phyloP scores from a whole-genome alignment of 1,284 basidiomycete species.

The Ganoderma meredithae region DNA sequence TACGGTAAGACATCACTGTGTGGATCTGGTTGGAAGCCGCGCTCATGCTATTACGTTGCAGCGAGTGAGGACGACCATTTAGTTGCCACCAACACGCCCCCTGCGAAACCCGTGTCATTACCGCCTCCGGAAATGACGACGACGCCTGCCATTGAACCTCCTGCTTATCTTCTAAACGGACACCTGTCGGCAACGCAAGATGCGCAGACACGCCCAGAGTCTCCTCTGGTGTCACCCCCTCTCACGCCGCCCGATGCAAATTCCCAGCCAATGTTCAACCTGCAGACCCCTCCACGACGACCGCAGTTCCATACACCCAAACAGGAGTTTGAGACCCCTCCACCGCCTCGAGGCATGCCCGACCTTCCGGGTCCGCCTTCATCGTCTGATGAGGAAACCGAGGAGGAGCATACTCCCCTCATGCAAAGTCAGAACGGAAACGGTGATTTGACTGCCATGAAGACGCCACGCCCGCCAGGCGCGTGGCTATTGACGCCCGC shows the following conservation, averaged over 20 bases:
- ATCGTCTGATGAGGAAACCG: conserved; percentile 54
- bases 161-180: conserved; percentile 11
- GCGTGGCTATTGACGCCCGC: conserved; percentile 71
- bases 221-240: conserved; percentile 29
- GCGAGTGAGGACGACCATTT: conserved; percentile 49
- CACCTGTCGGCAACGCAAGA: conserved; percentile 7
- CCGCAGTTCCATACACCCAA: conserved; percentile 49
- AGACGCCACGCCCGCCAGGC: conserved; percentile 75
- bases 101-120: conserved; percentile 43
- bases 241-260: conserved; percentile 29
- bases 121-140: conserved; percentile 34
- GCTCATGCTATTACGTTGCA: conserved; percentile 28
- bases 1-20: conserved; percentile 40
- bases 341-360: conserved; percentile 59
- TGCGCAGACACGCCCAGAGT: conserved; percentile 13
- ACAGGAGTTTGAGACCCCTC: conserved; percentile 64
- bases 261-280: conserved; percentile 23
- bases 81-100: conserved; percentile 46
- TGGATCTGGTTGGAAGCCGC: background rate
- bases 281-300: conserved; percentile 59
- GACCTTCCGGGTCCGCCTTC: conserved; percentile 59
- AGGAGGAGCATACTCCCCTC: conserved; percentile 39
- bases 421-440: conserved; percentile 29
- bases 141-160: conserved; percentile 30
- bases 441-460: conserved; percentile 48